Base-by-base conservation (phyloP, 2,329 filamentous ascomycete genomes). In the Colletotrichum karsti region DNA sequence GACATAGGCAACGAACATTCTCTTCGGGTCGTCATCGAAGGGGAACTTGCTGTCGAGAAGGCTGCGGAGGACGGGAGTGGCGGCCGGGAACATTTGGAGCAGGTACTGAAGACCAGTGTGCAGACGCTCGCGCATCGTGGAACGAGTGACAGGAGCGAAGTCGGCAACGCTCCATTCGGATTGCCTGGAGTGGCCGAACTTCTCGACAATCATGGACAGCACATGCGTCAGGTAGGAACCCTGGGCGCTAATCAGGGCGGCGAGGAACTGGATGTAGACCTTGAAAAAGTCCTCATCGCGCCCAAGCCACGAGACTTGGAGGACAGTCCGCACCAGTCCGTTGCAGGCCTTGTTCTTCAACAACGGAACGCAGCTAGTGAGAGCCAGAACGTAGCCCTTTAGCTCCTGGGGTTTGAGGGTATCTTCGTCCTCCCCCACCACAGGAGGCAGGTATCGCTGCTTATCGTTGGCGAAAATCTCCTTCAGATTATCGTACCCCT, bases 1-100 rank as follows among this genome's bases (percentile, higher is more conserved):
- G 65, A 97, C 91, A 75, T 97, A 99, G n/a, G 91, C 90, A 72
- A 95, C 88, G 77, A 97, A 94, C n/a, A 89, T 86, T 71, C 90
- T 91, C 70, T 92, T 91, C 4, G 91, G 89, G 59, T 97, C 93
- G 70, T 91, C 91, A 55, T 92, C 86, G 67, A 90, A 93, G 1
- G 94, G 94, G 69, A 97, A 97, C 44, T 90, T 91, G 55, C 83
- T 79, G 54, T 87, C 81, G 41, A 97, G 79, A 54, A 94, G 83
- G 35, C 88, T 87, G 39, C 91, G 88, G 30, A 98, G 82, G 2
- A 91, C 87, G 37, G 89, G 85, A 69, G 90, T 91, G 5, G 93
- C 92, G 33, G 94, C 92, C 3, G 96, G 95, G 63, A 97, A 92
- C 65, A 97, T 89, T 73, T 90, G 88, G 50, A 97, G 84, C 12